Conservation (phyloP, 2,329 filamentous ascomycete species). For the Apiospora pterosperma region DNA sequence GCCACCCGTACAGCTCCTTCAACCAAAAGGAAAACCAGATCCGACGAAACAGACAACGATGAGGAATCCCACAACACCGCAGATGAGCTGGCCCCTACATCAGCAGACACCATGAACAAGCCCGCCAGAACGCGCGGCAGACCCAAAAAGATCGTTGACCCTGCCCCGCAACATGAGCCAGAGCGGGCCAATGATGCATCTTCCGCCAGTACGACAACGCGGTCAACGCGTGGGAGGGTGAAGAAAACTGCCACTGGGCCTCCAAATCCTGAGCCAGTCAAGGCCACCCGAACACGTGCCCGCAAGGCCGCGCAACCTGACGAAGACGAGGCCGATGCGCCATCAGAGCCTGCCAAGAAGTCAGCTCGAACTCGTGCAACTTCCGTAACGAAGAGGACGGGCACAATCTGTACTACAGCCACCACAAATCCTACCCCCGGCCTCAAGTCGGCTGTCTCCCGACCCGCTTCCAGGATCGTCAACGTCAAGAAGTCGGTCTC, state of each 20-base stretch:
- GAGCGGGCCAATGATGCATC: constrained; percentile 24
- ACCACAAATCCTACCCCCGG: constrained; percentile 29
- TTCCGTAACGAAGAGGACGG: constrained; percentile 33
- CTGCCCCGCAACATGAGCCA: constrained; percentile 21
- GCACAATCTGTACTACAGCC: constrained; percentile 33
- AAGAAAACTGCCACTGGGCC: constrained; percentile 33
- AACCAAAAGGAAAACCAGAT: constrained; percentile 51
- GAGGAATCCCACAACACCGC: constrained; percentile 33
- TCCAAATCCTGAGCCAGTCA: constrained; percentile 23
- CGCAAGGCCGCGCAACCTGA: constrained; percentile 25
- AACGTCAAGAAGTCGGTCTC: constrained; percentile 56
- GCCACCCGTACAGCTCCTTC: constrained; percentile 11
- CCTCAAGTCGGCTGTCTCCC: constrained; percentile 38
- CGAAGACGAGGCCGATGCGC: constrained; percentile 27
- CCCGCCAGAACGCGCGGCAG: constrained; percentile 41
- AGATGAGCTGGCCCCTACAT: constrained; percentile 20
- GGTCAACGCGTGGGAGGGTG: constrained; percentile 40
- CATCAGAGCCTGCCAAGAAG: constrained; percentile 32
- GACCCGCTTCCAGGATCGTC: constrained; percentile 20
- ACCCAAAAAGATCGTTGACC: constrained; percentile 38
- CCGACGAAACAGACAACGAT: constrained; percentile 54
- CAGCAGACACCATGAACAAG: constrained; percentile 25
- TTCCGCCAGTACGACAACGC: constrained; percentile 22
- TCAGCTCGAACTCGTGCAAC: constrained; percentile 31
- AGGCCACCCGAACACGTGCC: constrained; percentile 23